A percentile compares a stretch with the other conserved stretches of the same genome.
These are phyloP conservation scores for Cystobasidium onofrii DNA, from an alignment of 768 basidiomycete species.

Conservation along the genomic window DNA sequence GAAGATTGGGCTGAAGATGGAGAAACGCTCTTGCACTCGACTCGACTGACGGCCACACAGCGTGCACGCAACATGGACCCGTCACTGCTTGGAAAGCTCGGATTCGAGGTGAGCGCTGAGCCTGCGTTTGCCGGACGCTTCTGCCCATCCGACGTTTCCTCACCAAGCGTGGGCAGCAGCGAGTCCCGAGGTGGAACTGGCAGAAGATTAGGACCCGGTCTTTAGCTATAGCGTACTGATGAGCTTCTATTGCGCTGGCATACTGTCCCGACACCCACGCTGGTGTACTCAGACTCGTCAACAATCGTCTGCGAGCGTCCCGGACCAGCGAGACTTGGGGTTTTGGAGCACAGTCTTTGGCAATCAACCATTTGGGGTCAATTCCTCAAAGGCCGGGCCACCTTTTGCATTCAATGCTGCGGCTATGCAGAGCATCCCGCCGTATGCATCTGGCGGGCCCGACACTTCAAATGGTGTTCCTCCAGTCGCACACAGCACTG, in stretches of 20 bases:
- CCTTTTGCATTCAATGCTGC: background rate
- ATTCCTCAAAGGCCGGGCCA: background rate
- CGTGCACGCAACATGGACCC: slow-evolving; percentile 5
- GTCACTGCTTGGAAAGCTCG: background rate
- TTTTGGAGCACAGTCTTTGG: background rate
- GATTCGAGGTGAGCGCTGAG: background rate
- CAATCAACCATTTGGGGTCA: background rate
- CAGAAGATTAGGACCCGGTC: too few relatives aligned
- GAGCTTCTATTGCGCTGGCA: too few relatives aligned
- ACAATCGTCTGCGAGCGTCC: background rate
- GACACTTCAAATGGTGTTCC: background rate
- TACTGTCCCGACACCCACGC: background rate
- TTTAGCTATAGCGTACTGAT: background rate
- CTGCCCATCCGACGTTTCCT: too few relatives aligned
- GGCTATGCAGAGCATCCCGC: background rate
- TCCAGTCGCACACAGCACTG: background rate
- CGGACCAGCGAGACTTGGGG: background rate
- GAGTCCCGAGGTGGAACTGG: too few relatives aligned
- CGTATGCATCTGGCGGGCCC: background rate
- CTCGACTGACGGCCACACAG: too few relatives aligned
- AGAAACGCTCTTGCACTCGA: background rate
- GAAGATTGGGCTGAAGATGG: background rate
- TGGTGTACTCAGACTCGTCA: background rate
- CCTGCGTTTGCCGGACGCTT: background rate
- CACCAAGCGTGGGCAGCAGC: too few relatives aligned